These are phyloP conservation scores for Colletotrichum sp. DNA, from an alignment of 2,329 filamentous ascomycete genomes.

Conservation along the genomic window DNA sequence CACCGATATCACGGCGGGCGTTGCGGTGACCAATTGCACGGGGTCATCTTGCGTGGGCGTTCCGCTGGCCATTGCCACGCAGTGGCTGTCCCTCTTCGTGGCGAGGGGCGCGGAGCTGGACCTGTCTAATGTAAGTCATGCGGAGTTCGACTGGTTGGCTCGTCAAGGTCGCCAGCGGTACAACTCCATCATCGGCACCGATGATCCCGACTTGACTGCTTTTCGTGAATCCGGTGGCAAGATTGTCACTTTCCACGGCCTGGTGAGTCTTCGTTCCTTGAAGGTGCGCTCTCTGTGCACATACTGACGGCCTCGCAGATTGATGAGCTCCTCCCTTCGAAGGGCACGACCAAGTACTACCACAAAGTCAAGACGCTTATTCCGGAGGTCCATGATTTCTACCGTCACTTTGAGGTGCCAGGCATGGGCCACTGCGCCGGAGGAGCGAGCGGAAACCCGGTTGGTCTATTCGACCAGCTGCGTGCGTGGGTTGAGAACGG, in stretches of 20 bases:
- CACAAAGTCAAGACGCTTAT: not conserved
- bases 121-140: constrained; percentile 10
- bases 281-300: not conserved
- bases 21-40: not conserved
- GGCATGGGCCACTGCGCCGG: constrained; percentile 14
- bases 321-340: constrained; percentile 39
- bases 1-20: constrained; percentile 14
- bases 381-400: not conserved
- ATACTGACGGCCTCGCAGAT: constrained; percentile 4
- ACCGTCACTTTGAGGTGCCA: constrained; percentile 9
- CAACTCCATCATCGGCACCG: constrained; percentile 28
- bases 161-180: not conserved
- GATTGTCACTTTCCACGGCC: constrained; percentile 46
- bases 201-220: constrained; percentile 29
- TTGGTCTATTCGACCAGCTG: constrained; percentile 5
- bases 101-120: constrained; percentile 32
- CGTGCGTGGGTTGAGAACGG: constrained; percentile 24
- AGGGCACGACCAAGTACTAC: constrained; percentile 34
- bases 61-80: constrained; percentile 1
- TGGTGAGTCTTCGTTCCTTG: not conserved
- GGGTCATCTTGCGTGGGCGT: not conserved
- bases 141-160: constrained; percentile 17
- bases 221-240: constrained; percentile 42
- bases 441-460: constrained; percentile 9
- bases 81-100: constrained; percentile 29